Percentiles rank a stretch among this genome's conserved stretches.
Evolutionary conservation across 768 basidiomycete species (phyloP).

Genomic region (Leccinum longicurvipes): DNA sequence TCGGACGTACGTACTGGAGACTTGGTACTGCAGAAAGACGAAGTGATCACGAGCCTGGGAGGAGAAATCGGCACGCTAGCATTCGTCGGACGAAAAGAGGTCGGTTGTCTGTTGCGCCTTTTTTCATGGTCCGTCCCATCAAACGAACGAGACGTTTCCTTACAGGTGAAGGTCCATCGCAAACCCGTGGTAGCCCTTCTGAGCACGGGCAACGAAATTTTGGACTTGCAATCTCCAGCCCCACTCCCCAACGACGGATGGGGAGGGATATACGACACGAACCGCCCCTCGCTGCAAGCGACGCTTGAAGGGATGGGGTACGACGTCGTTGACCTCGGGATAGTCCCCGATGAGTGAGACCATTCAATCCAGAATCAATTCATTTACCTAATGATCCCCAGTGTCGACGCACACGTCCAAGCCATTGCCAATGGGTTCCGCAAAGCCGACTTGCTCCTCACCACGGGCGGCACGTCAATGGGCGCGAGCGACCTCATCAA

Average conservation of each 20-base stretch:
- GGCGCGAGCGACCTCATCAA: slow-evolving; percentile 84
- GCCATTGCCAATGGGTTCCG: slow-evolving; percentile 57
- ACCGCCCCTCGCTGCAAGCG: slow-evolving; percentile 74
- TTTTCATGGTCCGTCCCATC: background rate
- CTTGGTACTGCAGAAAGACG: slow-evolving; percentile 59
- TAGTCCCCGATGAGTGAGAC: slow-evolving; percentile 68
- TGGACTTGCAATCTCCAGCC: slow-evolving; percentile 53
- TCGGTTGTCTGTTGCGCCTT: slow-evolving; percentile 26
- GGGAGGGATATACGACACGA: slow-evolving; percentile 83
- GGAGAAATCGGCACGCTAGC: slow-evolving; percentile 83
- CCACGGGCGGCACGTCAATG: slow-evolving; percentile 92
- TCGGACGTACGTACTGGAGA: slow-evolving; percentile 72
- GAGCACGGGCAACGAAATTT: slow-evolving; percentile 83
- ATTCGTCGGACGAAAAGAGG: slow-evolving; percentile 74
- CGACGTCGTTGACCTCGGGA: slow-evolving; percentile 74
- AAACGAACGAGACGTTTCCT: background rate
- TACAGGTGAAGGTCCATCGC: slow-evolving; percentile 62
- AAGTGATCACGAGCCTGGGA: slow-evolving; percentile 59
- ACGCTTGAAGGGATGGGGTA: slow-evolving; percentile 72
- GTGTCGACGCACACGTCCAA: slow-evolving; percentile 54
- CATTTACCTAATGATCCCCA: slow-evolving; percentile 20
- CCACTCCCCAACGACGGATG: slow-evolving; percentile 40
- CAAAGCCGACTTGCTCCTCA: slow-evolving; percentile 70
- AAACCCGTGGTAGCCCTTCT: slow-evolving; percentile 78
- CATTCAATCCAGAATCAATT: background rate